Conservation (phyloP, 225 moss, liverwort and hornwort species). For the Polytrichum commune region DNA sequence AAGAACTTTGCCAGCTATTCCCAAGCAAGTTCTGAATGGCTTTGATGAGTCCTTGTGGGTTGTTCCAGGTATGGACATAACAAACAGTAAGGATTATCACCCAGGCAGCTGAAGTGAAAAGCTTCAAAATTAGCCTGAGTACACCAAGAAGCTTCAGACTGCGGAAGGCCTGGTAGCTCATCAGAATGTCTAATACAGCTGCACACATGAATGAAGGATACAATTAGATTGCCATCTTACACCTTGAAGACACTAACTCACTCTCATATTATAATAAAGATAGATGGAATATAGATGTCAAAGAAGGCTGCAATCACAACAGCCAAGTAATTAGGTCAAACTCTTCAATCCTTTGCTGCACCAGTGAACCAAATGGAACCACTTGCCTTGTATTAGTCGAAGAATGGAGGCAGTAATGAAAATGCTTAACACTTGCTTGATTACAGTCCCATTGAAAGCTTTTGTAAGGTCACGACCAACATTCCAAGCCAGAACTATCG, state of each 20-base stretch:
- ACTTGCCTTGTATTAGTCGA: slow-evolving; percentile 74
- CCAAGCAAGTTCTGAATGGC: slow-evolving; percentile 70
- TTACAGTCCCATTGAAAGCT: slow-evolving; percentile 59
- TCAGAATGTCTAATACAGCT: slow-evolving; percentile 56
- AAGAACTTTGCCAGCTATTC: slow-evolving; percentile 70
- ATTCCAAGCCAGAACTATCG: slow-evolving; percentile 91
- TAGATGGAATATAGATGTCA: too few relatives aligned
- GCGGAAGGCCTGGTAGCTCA: slow-evolving; percentile 66
- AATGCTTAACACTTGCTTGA: slow-evolving; percentile 80
- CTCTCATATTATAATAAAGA: neutral
- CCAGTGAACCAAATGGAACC: neutral
- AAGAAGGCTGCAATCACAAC: too few relatives aligned
- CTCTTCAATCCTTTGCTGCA: too few relatives aligned
- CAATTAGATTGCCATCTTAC: neutral
- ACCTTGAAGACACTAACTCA: neutral
- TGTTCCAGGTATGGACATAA: slow-evolving; percentile 75
- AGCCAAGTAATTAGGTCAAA: too few relatives aligned
- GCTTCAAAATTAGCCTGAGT: slow-evolving; percentile 73
- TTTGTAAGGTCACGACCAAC: slow-evolving; percentile 41
- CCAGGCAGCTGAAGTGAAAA: slow-evolving; percentile 81
- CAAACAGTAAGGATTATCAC: slow-evolving; percentile 75
- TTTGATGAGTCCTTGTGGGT: slow-evolving; percentile 70
- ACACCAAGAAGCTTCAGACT: slow-evolving; percentile 68
- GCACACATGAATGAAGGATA: slow-evolving; percentile 11
- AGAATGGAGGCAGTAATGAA: slow-evolving; percentile 90